Conservation (phyloP, 2,329 filamentous ascomycete genomes). For the Trichothecium roseum region DNA sequence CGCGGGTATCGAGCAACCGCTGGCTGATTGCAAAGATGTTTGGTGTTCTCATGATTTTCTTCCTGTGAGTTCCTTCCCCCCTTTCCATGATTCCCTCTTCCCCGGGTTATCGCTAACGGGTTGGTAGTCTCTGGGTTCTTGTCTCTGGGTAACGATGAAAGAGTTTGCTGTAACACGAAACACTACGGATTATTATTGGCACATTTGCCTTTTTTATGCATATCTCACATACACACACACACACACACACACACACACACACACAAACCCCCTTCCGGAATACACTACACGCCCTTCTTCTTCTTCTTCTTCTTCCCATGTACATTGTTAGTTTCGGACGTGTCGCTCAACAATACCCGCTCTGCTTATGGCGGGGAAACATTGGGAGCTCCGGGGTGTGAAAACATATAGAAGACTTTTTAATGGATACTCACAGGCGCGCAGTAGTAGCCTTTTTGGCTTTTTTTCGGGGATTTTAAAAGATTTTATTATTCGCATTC, state of each 20-base stretch:
- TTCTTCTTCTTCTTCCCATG: slow-evolving; percentile 4
- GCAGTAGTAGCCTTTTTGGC: too few species aligned
- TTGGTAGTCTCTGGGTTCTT: slow-evolving; percentile 26
- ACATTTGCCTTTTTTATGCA: neutral
- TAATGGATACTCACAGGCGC: neutral
- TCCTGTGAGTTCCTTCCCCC: slow-evolving; percentile 39
- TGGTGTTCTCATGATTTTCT: slow-evolving; percentile 89
- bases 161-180: slow-evolving; percentile 2
- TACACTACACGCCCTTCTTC: too few species aligned
- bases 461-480: too few species aligned
- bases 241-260: too few species aligned
- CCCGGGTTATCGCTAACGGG: slow-evolving; percentile 6
- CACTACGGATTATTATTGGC: too few species aligned
- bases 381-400: too few species aligned
- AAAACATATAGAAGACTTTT: slow-evolving; percentile 1
- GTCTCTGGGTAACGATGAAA: slow-evolving; percentile 15
- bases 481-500: too few species aligned
- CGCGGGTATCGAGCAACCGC: slow-evolving; percentile 81
- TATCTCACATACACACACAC: too few species aligned
- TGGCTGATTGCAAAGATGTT: slow-evolving; percentile 82
- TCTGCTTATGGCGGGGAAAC: too few species aligned
- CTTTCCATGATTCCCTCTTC: neutral
- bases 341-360: neutral
- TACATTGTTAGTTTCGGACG: neutral
- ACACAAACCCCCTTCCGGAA: too few species aligned